Evolutionary conservation across 495 filamentous ascomycete species (phyloP).

Genomic region (Parathielavia hyrcaniae): DNA sequence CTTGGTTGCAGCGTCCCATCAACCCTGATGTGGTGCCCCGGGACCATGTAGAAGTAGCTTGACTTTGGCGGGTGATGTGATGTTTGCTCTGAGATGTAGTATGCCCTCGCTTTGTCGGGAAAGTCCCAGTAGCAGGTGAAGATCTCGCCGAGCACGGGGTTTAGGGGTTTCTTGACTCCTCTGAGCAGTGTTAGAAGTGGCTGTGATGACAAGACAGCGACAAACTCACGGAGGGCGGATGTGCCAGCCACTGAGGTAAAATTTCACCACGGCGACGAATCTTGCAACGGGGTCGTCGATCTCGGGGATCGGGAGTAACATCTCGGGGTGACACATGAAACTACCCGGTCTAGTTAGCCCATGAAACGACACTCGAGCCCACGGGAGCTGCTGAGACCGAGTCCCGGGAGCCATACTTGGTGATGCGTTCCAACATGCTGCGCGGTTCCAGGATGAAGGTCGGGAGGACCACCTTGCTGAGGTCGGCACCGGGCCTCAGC

Average conservation of each 20-base stretch:
- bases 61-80: slow-evolving; percentile 98
- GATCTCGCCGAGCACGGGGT: slow-evolving; percentile 91
- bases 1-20: slow-evolving; percentile 95
- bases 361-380: background rate
- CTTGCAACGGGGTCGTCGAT: slow-evolving; percentile 86
- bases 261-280: slow-evolving; percentile 92
- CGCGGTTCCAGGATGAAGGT: slow-evolving; percentile 97
- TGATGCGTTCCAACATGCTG: slow-evolving; percentile 97
- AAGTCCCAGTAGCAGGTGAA: slow-evolving; percentile 97
- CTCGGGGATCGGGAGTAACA: slow-evolving; percentile 75
- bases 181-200: slow-evolving; percentile 41
- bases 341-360: slow-evolving; percentile 44
- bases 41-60: slow-evolving; percentile 98
- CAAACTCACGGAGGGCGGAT: slow-evolving; percentile 86
- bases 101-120: slow-evolving; percentile 74
- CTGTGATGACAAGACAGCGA: background rate
- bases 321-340: slow-evolving; percentile 99
- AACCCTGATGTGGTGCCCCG: slow-evolving; percentile 88
- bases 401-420: slow-evolving; percentile 59
- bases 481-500: slow-evolving; percentile 87
- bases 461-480: slow-evolving; percentile 88
- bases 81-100: slow-evolving; percentile 89
- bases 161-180: slow-evolving; percentile 97
- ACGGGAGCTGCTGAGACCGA: background rate
- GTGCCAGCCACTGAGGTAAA: slow-evolving; percentile 98